Base-by-base conservation (phyloP, 768 basidiomycete genomes). In the Podaxis mareebaensis region DNA sequence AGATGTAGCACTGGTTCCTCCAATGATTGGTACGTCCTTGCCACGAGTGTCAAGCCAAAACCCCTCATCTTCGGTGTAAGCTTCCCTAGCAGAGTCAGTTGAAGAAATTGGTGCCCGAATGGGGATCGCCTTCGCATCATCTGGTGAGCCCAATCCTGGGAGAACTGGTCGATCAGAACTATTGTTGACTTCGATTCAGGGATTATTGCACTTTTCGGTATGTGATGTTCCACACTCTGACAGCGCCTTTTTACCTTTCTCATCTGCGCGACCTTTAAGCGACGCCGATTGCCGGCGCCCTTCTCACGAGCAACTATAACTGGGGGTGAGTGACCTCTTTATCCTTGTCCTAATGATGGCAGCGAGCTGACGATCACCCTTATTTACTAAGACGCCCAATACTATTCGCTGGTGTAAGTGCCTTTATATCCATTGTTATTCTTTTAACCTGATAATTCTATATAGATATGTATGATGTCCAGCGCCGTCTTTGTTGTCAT, bases 61-160 rank as follows among this genome's bases (percentile, higher is more conserved):
- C 15, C 10, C 24, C 49, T 51, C 22, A 51, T 26, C 53, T 39
- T 33, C 8, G 24, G 40, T 26, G 15, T 33, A 7, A 61, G 60
- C 76, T 3, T 72, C 76, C 7, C 74, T 84, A 7, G 79, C 85
- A 0, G 71, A 70, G 13, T 76, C 79, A 24, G 72, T 81, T 39
- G 73, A 78, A 1, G 84, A 87, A 67, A 79, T 87, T 22, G 87
- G 87, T 49, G 79, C 79, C 26, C 75, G 84, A 17, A 74, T 87
- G 70, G 83, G 84, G 4, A 74, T 86, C 33, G 78, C 78, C 63
- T 85, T 81, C 66, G 77, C 78, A 3, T 74, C 76, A 40, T 79
- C 80, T 66, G 80, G 83, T 83, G 58, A 52, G 74, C 26, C 36
- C 53, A 62, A 52, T 61, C 51, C 38, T 46, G 8, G 39, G 17